Evolutionary conservation across 352 stramenopile species (phyloP), one percentile per base, ranked within the genome.

Genomic region (Elongisporangium anandrum): DNA sequence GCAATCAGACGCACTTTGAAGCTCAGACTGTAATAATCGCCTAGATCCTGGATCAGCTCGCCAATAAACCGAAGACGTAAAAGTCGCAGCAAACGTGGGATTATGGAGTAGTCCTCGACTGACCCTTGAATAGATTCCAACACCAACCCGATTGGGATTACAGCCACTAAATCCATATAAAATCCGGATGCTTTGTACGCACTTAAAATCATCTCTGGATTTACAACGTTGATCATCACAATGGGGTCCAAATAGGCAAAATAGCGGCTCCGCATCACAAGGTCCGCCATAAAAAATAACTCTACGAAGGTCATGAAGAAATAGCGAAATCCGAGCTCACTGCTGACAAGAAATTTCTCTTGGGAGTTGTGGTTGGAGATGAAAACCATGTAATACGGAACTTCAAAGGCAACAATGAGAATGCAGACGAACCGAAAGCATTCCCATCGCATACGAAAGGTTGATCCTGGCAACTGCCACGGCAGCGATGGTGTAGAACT

Each of bases 371-470:
- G 59, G 38, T 78, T 88, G 0, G 71, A 79, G 34, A 87, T 70
- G 56, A 92, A 91, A 0, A 84, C 68, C 12, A 83, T 67, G 48
- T 81, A 88, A 45, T 87, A 91, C 4, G 83, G 83, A 0, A 92
- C 79, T 68, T 89, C 81, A 23, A 91, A 86, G 0, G 75, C 75
- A 4, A 90, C 56, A 47, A 68, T 88, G 16, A 90, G 54, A 23
- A 75, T 76, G 1, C 61, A 54, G 3, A 86, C 8, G 7, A 92
- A 59, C 0, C 73, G 64, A 10, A 75, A 17, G 0, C 74, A 34
- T 49, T 90, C 77, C 83, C 81, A 92, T 0, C 68, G 62, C 4
- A 79, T 61, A 3, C 79, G 73, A 41, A 91, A 87, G 3, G 59
- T 16, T 3, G 83, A 92, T 0, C 69, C 75, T 1, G 81, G 79